A percentile compares a stretch with the other conserved stretches of the same genome.
Conservation (phyloP, 306 rosid genomes). For the Castanospermum australe region DNA sequence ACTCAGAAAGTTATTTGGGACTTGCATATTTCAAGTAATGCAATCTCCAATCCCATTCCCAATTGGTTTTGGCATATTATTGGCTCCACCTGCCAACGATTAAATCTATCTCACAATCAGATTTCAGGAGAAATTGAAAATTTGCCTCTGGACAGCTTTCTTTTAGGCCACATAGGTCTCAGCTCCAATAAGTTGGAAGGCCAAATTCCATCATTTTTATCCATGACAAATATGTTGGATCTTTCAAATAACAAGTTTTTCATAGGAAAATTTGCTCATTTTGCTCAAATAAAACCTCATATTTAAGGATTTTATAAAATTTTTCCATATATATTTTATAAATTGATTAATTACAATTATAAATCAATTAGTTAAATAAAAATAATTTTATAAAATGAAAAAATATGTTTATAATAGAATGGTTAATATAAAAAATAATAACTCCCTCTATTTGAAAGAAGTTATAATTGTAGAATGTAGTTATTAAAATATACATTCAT, state of each 20-base stretch:
- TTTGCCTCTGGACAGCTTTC: neutral
- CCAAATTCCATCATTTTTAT: neutral
- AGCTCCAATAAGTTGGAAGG: neutral
- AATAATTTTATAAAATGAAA: too few species aligned
- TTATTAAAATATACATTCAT: too few species aligned
- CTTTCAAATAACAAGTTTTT: neutral
- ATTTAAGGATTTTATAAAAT: too few species aligned
- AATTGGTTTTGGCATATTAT: neutral
- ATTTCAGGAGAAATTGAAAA: neutral
- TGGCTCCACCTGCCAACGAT: accelerated
- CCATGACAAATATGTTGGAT: accelerated
- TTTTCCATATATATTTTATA: too few species aligned
- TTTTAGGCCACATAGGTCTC: neutral
- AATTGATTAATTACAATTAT: too few species aligned
- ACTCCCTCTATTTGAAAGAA: too few species aligned
- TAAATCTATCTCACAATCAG: neutral
- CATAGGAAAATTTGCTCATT: neutral
- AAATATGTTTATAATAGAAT: too few species aligned
- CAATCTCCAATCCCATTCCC: neutral
- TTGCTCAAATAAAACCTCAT: neutral
- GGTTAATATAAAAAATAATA: too few species aligned
- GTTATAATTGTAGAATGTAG: too few species aligned
- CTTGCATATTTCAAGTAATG: neutral
- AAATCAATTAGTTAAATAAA: too few species aligned
- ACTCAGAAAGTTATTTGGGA: neutral